Evolutionary conservation across 352 stramenopile species (phyloP).

Genomic region (Pythium myriotylum): DNA sequence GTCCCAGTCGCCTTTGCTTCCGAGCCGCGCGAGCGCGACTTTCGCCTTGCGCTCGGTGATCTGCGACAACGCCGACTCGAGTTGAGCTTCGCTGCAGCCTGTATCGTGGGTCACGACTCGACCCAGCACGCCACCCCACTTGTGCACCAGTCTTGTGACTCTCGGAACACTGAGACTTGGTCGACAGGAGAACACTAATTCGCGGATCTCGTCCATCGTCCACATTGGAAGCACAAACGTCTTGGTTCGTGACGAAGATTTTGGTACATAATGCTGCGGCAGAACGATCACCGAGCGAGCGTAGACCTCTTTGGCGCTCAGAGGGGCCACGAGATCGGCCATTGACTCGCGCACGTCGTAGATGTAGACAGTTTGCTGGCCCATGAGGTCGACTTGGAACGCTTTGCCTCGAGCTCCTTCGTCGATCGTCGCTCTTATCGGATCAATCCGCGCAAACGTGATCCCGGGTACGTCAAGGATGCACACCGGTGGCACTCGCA

Average conservation of each 20-base stretch:
- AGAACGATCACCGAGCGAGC: conserved; percentile 11
- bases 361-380: conserved; percentile 15
- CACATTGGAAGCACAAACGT: conserved; percentile 24
- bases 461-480: conserved; percentile 25
- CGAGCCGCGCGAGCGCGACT: background rate
- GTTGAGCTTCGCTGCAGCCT: background rate
- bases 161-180: background rate
- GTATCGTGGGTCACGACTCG: conserved; percentile 9
- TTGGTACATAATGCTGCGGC: background rate
- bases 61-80: conserved; percentile 12
- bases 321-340: background rate
- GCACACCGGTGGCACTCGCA: background rate
- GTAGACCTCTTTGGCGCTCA: background rate
- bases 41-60: background rate
- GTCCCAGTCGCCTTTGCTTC: background rate
- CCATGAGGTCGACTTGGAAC: conserved; percentile 11
- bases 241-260: conserved; percentile 9
- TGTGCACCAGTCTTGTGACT: conserved; percentile 2
- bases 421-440: background rate
- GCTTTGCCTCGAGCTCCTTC: conserved; percentile 14
- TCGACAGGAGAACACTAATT: conserved; percentile 10
- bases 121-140: conserved; percentile 21
- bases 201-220: conserved; percentile 1
- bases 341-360: conserved; percentile 10
- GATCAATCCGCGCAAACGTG: conserved; percentile 18